Evolutionary conservation across 257 asterid species (phyloP), one percentile per base, ranked within the genome.

Genomic region (Anisodus acutangulus): DNA sequence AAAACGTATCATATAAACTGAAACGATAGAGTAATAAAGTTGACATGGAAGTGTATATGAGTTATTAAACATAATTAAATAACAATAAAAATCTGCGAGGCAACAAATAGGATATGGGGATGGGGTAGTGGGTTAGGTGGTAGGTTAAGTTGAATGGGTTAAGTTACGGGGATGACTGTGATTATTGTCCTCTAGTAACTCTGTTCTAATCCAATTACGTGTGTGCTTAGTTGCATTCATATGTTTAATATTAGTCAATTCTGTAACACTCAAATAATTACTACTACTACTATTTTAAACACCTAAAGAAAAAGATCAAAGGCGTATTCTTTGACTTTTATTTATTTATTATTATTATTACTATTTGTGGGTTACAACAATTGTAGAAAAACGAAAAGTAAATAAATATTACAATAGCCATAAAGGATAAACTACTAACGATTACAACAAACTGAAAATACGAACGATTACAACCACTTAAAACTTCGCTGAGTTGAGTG

Each of bases 141-240:
- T 22, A 22, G 26, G 26, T 22, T 71, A 69, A 68, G 78, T 16
- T 68, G n/a, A 35, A 67, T 67, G 49, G 47, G 72, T 66, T 39
- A 43, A n/a, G n/a, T 71, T 71, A 45, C n/a, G 59, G 80, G 57
- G n/a, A 72, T 45, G 39, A 45, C n/a, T 45, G 80, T 45, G n/a
- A 19, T 72, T 45, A 71, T 10, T 71, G 80, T 71, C 58, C 35
- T 45, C 11, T 71, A n/a, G 39, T 4, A n/a, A 22, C 26, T 22
- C 0, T 8, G 2, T 70, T 41, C 55, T 41, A 55, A 8, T 70
- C 55, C 16, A 41, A 43, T 8, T 41, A 70, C 55, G 78, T 70
- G 31, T 39, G 55, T 17, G 55, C 8, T 70, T 43, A 41, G 35
- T 12, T 69, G 53, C 35, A 69, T 41, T 41, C 7, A 41, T 41